Evolutionary conservation across 2,329 filamentous ascomycete genomes (phyloP).

Genomic region (Penicillium expansum): DNA sequence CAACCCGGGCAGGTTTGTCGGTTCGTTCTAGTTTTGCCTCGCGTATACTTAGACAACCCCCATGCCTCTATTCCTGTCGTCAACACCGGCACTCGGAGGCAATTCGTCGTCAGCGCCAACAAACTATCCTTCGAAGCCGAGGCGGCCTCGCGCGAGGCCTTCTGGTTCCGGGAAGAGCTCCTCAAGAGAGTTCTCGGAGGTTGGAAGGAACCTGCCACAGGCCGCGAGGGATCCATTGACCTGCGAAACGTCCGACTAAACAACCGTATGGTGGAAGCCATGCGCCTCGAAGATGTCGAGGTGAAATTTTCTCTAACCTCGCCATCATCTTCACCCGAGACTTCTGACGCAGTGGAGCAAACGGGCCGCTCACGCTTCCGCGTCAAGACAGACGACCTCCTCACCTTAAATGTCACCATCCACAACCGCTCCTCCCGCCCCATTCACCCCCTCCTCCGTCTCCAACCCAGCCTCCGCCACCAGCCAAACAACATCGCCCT

Average conservation of each 20-base stretch:
- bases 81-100: slow-evolving; percentile 78
- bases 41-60: slow-evolving; percentile 72
- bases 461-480: slow-evolving; percentile 74
- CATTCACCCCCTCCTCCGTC: slow-evolving; percentile 68
- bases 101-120: slow-evolving; percentile 82
- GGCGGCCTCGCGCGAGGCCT: slow-evolving; percentile 72
- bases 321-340: slow-evolving; percentile 32
- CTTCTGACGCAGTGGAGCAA: slow-evolving; percentile 34
- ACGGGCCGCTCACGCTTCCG: slow-evolving; percentile 48
- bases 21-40: slow-evolving; percentile 70
- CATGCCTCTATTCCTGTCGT: slow-evolving; percentile 75
- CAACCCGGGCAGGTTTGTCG: slow-evolving; percentile 65
- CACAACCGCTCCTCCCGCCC: slow-evolving; percentile 68
- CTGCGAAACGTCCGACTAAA: slow-evolving; percentile 72
- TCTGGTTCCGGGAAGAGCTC: slow-evolving; percentile 86
- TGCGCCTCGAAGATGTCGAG: slow-evolving; percentile 77
- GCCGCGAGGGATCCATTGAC: slow-evolving; percentile 67
- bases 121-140: slow-evolving; percentile 78
- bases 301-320: slow-evolving; percentile 51
- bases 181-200: slow-evolving; percentile 67
- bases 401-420: slow-evolving; percentile 68
- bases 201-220: slow-evolving; percentile 64
- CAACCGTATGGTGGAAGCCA: slow-evolving; percentile 74
- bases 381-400: slow-evolving; percentile 60
- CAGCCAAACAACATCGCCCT: slow-evolving; percentile 70